Evolutionary conservation across 352 stramenopile species (phyloP).

Genomic region (Pythium monospermum): DNA sequence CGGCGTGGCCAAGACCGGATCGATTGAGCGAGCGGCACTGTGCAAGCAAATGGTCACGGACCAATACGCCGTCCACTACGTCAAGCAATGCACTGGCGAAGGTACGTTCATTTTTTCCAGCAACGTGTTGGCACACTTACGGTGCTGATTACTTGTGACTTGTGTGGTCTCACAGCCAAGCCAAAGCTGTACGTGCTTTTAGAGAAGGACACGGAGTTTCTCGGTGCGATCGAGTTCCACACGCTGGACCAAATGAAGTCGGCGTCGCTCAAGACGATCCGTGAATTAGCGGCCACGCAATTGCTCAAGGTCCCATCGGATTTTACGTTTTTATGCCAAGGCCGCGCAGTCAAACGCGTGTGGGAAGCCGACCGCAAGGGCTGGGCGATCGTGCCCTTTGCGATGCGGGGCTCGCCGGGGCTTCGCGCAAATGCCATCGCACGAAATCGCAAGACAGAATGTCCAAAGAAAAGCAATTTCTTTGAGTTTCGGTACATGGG

Average conservation of each 20-base stretch:
- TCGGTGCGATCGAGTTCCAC: conserved; percentile 56
- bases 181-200: conserved; percentile 59
- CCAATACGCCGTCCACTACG: conserved; percentile 49
- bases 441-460: conserved; percentile 35
- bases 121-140: neutral
- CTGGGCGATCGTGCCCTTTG: conserved; percentile 57
- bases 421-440: conserved; percentile 30
- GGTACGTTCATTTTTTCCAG: conserved; percentile 12
- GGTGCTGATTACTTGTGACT: neutral
- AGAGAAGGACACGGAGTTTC: conserved; percentile 55
- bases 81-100: conserved; percentile 58
- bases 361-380: conserved; percentile 51
- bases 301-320: conserved; percentile 33
- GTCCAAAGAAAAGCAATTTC: conserved; percentile 22
- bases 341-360: conserved; percentile 37
- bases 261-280: conserved; percentile 37
- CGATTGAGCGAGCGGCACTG: conserved; percentile 29
- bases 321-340: conserved; percentile 53
- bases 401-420: conserved; percentile 46
- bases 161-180: conserved; percentile 29
- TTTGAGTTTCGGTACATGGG: conserved; percentile 70
- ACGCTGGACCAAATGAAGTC: conserved; percentile 46
- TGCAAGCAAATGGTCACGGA: conserved; percentile 54
- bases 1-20: conserved; percentile 19
- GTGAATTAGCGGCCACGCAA: conserved; percentile 42